These are phyloP conservation scores for Endotrypanum monterogeii DNA, from an alignment of 208 protist genomes.

Conservation along the genomic window DNA sequence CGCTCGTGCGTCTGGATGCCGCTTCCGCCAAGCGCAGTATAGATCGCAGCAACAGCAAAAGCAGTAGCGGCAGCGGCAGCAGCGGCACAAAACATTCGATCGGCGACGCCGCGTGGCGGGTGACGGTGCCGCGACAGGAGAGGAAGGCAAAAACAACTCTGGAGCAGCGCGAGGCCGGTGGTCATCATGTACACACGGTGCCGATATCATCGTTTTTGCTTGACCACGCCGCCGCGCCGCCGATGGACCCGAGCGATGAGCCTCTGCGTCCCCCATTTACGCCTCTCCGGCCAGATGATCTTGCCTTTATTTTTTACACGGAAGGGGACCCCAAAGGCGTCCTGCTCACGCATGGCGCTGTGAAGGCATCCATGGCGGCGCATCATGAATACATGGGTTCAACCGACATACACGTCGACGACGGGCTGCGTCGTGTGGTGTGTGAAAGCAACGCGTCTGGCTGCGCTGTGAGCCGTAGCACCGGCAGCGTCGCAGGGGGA, in stretches of 20 bases:
- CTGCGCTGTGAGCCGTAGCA: not conserved
- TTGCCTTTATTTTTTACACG: constrained; percentile 84
- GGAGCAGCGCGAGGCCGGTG: not conserved
- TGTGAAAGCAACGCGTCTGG: not conserved
- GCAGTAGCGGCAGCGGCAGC: not conserved
- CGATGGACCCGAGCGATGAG: not conserved
- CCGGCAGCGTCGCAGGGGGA: not conserved
- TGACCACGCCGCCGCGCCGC: not conserved
- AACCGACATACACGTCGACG: constrained; percentile 22
- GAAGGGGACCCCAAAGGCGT: constrained; percentile 82
- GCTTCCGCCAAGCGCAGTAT: not conserved
- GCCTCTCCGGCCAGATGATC: constrained; percentile 39
- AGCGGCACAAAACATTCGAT: not conserved
- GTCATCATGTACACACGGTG: too few species aligned
- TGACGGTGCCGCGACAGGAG: not conserved
- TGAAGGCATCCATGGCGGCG: constrained; percentile 43
- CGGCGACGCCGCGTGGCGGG: not conserved
- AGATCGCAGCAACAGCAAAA: too few species aligned
- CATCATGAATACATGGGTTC: constrained; percentile 35
- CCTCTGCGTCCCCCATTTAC: constrained; percentile 15
- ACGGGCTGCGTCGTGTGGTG: constrained; percentile 10
- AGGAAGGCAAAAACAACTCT: not conserved
- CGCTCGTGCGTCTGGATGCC: not conserved
- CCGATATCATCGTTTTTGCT: not conserved
- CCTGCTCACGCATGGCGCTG: constrained; percentile 73